These are phyloP conservation scores for Terana coerulea DNA, from an alignment of 768 basidiomycete species.

Conservation along the genomic window DNA sequence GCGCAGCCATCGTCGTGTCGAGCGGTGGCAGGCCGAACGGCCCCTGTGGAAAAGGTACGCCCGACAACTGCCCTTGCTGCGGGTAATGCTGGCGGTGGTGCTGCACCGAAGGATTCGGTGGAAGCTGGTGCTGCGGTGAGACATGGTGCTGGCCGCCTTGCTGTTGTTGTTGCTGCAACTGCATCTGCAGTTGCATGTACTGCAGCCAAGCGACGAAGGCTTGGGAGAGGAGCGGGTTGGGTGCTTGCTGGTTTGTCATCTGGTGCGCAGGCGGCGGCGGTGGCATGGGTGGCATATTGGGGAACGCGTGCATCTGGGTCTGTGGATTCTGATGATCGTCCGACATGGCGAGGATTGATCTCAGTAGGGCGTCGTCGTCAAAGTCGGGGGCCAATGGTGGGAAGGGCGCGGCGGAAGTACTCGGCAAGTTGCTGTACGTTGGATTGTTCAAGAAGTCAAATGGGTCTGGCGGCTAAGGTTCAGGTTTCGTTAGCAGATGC, in stretches of 20 bases:
- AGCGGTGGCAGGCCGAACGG: conserved; percentile 3
- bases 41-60: conserved; percentile 11
- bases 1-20: conserved; percentile 7
- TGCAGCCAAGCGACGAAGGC: conserved; percentile 27
- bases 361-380: conserved; percentile 12
- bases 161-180: conserved; percentile 16
- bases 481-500: conserved; percentile 4
- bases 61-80: conserved; percentile 5
- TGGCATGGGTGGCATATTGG: conserved; percentile 1
- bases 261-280: conserved; percentile 8
- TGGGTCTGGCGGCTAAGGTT: conserved; percentile 13
- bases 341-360: conserved; percentile 11
- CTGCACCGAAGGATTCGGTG: neutral
- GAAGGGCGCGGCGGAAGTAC: neutral
- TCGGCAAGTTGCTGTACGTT: neutral
- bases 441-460: conserved; percentile 10
- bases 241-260: conserved; percentile 9
- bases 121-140: neutral
- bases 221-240: conserved; percentile 21
- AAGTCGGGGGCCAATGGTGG: neutral
- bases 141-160: conserved; percentile 4
- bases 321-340: conserved; percentile 8
- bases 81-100: conserved; percentile 12
- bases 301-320: neutral
- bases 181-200: conserved; percentile 21